Evolutionary conservation across 2,329 filamentous ascomycete species (phyloP).

Genomic region (Ophiostoma australiae): DNA sequence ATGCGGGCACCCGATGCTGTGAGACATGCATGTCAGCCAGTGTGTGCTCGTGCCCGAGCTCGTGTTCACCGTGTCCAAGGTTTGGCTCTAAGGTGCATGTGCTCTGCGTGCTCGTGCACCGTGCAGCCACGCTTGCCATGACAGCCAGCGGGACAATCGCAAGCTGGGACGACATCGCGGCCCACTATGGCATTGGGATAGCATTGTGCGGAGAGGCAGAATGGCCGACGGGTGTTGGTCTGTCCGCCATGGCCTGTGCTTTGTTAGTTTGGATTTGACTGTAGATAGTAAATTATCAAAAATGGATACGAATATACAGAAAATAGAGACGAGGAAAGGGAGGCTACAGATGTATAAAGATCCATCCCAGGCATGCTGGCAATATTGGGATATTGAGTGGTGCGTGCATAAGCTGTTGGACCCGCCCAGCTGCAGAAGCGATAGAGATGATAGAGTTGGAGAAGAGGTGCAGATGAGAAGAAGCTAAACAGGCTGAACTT

Average conservation of each 20-base stretch:
- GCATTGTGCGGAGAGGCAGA: background rate
- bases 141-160: background rate
- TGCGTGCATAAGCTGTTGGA: background rate
- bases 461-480: too few relatives aligned
- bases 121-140: background rate
- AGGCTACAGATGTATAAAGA: background rate
- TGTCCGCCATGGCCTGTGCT: background rate
- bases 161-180: background rate
- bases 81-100: background rate
- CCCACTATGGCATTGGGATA: background rate
- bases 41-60: background rate
- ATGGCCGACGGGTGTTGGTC: background rate
- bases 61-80: background rate
- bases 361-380: background rate
- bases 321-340: background rate
- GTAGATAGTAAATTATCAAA: background rate
- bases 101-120: background rate
- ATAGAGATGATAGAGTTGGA: background rate
- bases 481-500: background rate
- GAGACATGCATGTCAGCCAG: background rate
- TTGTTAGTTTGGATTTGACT: background rate
- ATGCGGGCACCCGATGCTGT: background rate
- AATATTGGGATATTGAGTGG: background rate
- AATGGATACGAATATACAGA: background rate
- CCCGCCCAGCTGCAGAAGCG: background rate